Base-by-base conservation (phyloP, 2,329 filamentous ascomycete species). In the Myriangium duriaei region DNA sequence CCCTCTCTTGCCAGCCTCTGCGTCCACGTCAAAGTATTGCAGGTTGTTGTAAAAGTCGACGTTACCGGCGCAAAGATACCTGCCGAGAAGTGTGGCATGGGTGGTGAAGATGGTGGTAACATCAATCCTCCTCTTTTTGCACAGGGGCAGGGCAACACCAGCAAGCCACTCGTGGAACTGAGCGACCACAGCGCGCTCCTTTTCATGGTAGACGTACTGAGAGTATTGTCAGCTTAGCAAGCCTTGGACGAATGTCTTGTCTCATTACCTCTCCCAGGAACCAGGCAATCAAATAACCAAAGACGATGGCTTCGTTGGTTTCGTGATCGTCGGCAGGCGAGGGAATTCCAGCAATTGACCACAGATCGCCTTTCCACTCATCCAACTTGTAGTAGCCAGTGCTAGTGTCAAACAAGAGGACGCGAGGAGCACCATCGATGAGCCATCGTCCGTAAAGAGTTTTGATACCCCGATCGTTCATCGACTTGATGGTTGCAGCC, bases 31-130 rank as follows among this genome's bases (percentile, higher is more conserved):
- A 55, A 98, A 96, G 65, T 78, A 81, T 60, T 96, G 88, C 37
- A 98, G 72, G 60, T 96, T 95, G 68, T 96, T 98, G 72, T 98
- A 98, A 59, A 98, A 96, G 59, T 98, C 91, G 45, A 96, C 91
- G 0, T 87, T 95, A 38, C 91, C 91, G 36, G 91, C 91, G 58
- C 91, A 96, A 34, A 96, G 81, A 57, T 98, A 96, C 52, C 91
- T 80, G 45, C 91, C 91, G 34, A 98, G 76, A 9, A 98, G 73
- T 4, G 91, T 96, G 15, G 91, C 91, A 62, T 96, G 91, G 2
- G 91, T 98, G 30, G 91, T 98, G 67, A 96, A 96, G 59, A 96
- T 96, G 49, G 91, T 96, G 12, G 91, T 96, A 35, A 95, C 74
- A 55, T 96, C 91, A 61, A 96, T 96, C 54, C 82, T 81, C 44